phyloP scores from a whole-genome alignment of 140 eudicot genomes.

The Eryngium alpinum region DNA sequence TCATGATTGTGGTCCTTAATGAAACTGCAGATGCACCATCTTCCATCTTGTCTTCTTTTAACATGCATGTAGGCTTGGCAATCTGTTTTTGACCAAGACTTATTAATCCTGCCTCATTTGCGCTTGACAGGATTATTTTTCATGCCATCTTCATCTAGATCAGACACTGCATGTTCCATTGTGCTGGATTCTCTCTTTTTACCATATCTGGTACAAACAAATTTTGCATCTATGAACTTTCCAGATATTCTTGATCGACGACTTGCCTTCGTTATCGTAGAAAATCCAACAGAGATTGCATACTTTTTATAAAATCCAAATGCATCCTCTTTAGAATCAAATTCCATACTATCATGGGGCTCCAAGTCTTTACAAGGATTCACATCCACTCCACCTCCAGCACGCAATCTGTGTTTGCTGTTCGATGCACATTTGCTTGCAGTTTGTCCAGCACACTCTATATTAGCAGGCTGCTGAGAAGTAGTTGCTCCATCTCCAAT shows the following conservation, averaged over 20 bases:
- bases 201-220: slow-evolving; percentile 30
- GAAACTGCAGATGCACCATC: slow-evolving; percentile 25
- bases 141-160: slow-evolving; percentile 12
- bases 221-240: slow-evolving; percentile 32
- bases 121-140: slow-evolving; percentile 24
- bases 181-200: slow-evolving; percentile 22
- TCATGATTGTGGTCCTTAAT: slow-evolving; percentile 35
- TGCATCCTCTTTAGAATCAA: slow-evolving; percentile 50
- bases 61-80: slow-evolving; percentile 43
- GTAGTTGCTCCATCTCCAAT: slow-evolving; percentile 12
- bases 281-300: slow-evolving; percentile 41
- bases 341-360: slow-evolving; percentile 38
- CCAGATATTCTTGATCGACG: slow-evolving; percentile 43
- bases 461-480: not conserved
- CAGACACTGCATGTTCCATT: slow-evolving; percentile 20
- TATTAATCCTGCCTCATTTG: slow-evolving; percentile 30
- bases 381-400: not conserved
- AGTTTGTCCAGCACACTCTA: slow-evolving; percentile 6
- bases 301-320: slow-evolving; percentile 31
- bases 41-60: slow-evolving; percentile 32
- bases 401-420: not conserved
- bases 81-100: slow-evolving; percentile 35
- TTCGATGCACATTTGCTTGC: not conserved
- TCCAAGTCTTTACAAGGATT: slow-evolving; percentile 10
- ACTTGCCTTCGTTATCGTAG: slow-evolving; percentile 36